These are phyloP conservation scores for Cryphonectria parasitica DNA, from an alignment of 2,329 filamentous ascomycete genomes.

Conservation along the genomic window DNA sequence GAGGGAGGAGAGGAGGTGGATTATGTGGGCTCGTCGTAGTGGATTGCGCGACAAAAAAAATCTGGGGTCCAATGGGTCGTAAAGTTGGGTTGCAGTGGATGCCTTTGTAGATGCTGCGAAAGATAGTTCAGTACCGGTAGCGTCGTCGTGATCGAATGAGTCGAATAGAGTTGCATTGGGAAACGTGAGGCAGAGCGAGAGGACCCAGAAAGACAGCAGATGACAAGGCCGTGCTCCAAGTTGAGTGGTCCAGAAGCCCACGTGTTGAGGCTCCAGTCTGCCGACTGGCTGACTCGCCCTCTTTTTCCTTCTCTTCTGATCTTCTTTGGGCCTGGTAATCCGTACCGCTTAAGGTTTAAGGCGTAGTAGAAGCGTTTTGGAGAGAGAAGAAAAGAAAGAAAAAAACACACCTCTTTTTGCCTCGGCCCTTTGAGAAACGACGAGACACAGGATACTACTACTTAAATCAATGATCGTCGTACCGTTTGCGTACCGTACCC, in stretches of 20 bases:
- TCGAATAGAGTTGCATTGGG: background rate
- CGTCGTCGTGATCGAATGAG: background rate
- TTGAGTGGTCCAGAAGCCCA: conserved; percentile 23
- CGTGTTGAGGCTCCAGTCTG: conserved; percentile 25
- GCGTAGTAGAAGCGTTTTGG: background rate
- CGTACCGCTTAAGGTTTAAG: background rate
- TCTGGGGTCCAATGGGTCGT: background rate
- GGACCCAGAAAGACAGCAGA: background rate
- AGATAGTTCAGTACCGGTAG: background rate
- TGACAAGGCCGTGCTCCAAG: background rate
- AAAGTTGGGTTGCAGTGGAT: background rate
- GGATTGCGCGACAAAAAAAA: background rate
- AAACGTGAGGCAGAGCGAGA: background rate
- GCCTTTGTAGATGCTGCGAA: background rate
- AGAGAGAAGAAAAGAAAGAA: too few relatives aligned
- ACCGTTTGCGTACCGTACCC: background rate
- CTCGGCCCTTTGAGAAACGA: background rate
- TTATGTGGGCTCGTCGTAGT: background rate
- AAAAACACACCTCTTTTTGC: background rate
- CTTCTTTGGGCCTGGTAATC: background rate
- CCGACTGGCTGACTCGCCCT: conserved; percentile 14
- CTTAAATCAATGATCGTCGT: background rate
- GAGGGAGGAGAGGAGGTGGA: background rate
- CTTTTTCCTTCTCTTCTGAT: background rate
- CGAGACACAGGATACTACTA: background rate